These are phyloP conservation scores for Populus deltoides DNA, from an alignment of 345 rosid species.

Conservation along the genomic window DNA sequence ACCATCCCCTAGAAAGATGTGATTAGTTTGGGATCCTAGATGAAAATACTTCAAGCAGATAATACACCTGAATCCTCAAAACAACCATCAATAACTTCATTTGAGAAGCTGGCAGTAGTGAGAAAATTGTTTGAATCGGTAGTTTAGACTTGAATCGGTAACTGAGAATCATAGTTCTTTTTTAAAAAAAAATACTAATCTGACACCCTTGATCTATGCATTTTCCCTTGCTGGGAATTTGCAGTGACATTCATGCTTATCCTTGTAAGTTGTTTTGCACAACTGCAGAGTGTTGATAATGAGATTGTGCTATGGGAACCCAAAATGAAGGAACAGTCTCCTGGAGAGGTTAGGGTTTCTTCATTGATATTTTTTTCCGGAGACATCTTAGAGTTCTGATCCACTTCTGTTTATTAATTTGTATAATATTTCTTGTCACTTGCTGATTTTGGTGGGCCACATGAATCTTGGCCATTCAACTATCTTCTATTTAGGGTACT, in stretches of 20 bases:
- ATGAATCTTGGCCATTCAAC: background rate
- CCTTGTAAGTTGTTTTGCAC: slow-evolving; percentile 8
- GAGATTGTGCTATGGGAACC: slow-evolving; percentile 97
- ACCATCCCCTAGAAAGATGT: too few relatives aligned
- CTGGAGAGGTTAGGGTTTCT: slow-evolving; percentile 73
- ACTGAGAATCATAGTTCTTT: background rate
- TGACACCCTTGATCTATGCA: background rate
- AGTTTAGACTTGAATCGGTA: background rate
- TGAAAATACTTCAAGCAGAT: background rate
- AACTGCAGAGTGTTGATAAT: slow-evolving; percentile 88
- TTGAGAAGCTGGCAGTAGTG: background rate
- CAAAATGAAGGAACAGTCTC: slow-evolving; percentile 89
- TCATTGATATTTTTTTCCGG: background rate
- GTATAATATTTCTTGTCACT: background rate
- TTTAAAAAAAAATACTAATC: background rate
- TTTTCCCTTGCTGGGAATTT: background rate
- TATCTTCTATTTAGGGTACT: slow-evolving; percentile 48
- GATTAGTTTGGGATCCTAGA: background rate
- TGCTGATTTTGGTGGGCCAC: background rate
- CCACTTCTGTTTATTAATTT: background rate
- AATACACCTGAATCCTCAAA: background rate
- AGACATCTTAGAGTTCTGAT: background rate
- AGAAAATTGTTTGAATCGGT: background rate
- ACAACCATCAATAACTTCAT: background rate
- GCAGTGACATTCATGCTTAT: background rate